Percentiles rank a stretch among this genome's conserved stretches.
phyloP scores from a whole-genome alignment of 192 early-diverging fungal genomes.

The Gryganskiella cystojenkinii region DNA sequence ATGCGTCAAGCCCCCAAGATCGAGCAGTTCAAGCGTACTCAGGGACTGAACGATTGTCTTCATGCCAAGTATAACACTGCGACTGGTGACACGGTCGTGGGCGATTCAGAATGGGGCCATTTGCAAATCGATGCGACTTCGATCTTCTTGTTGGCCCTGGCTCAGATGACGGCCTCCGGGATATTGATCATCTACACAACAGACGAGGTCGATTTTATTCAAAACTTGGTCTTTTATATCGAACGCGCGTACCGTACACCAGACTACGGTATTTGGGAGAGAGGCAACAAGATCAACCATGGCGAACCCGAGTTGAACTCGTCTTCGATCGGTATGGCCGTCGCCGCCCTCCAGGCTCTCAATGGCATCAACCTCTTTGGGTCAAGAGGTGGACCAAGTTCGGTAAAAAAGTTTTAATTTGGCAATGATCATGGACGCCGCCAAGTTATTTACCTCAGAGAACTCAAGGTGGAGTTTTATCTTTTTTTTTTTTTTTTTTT shows the following conservation, averaged over 20 bases:
- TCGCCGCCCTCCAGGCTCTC: conserved; percentile 83
- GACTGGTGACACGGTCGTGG: conserved; percentile 86
- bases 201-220: conserved; percentile 85
- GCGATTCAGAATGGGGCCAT: conserved; percentile 86
- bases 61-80: conserved; percentile 89
- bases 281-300: conserved; percentile 88
- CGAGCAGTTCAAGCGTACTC: conserved; percentile 84
- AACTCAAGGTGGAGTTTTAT: no score
- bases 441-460: no score
- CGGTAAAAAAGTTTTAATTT: conserved; percentile 55
- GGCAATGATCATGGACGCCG: not conserved
- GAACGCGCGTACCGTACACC: conserved; percentile 83
- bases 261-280: conserved; percentile 89
- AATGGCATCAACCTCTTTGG: conserved; percentile 88
- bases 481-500: no score
- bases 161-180: conserved; percentile 84
- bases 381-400: conserved; percentile 73
- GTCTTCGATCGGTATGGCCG: conserved; percentile 87
- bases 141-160: conserved; percentile 78
- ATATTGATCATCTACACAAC: conserved; percentile 77
- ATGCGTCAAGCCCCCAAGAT: conserved; percentile 86
- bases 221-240: conserved; percentile 89
- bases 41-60: conserved; percentile 72
- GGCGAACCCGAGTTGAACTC: conserved; percentile 86
- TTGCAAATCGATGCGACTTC: conserved; percentile 88